Evolutionary conservation across 331 rosid species (phyloP).

Genomic region (Phaseolus coccineus): DNA sequence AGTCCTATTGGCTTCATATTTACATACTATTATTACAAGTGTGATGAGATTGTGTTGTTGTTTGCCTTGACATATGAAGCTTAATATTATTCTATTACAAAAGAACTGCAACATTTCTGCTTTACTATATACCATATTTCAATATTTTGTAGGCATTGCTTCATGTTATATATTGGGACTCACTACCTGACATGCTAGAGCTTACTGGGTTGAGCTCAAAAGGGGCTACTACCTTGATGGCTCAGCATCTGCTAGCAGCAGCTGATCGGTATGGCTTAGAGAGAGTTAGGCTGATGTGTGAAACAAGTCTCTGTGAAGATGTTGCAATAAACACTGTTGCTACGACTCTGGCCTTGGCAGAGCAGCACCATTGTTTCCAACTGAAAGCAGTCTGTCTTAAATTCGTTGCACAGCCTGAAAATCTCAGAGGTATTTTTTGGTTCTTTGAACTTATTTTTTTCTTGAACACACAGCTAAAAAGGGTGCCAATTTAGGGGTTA

Average conservation of each 20-base stretch:
- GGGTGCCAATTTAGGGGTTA: neutral
- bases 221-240: constrained; percentile 79
- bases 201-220: constrained; percentile 70
- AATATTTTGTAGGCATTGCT: constrained; percentile 72
- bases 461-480: neutral
- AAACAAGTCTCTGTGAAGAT: constrained; percentile 72
- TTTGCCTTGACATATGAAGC: constrained; percentile 23
- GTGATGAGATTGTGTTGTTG: constrained; percentile 17
- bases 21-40: neutral
- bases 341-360: constrained; percentile 88
- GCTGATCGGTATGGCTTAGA: constrained; percentile 86
- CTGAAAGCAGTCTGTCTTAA: constrained; percentile 87
- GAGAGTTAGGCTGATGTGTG: constrained; percentile 76
- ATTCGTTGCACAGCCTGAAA: constrained; percentile 74
- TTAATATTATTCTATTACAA: neutral
- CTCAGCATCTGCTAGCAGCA: constrained; percentile 92
- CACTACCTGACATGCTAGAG: constrained; percentile 76
- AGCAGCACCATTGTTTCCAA: constrained; percentile 91
- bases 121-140: constrained; percentile 19
- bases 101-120: constrained; percentile 25
- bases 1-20: neutral
- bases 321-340: constrained; percentile 85
- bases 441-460: constrained; percentile 11
- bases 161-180: constrained; percentile 85
- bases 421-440: constrained; percentile 67